phyloP scores from a whole-genome alignment of 306 rosid species.

The Trifolium subterraneum region DNA sequence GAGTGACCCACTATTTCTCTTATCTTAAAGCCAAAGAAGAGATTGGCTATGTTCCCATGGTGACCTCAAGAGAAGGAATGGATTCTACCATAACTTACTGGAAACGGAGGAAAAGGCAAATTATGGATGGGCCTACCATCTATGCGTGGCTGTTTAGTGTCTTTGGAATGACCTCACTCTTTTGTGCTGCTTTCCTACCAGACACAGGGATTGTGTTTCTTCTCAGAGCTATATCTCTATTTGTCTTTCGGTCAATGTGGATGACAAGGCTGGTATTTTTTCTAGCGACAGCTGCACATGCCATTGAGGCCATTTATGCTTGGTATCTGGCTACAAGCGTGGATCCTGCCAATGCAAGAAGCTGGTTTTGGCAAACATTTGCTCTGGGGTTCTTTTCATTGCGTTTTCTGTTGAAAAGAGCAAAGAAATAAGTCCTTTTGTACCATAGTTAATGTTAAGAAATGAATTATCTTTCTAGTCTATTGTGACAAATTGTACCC shows the following conservation, averaged over 20 bases:
- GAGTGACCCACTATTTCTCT: slow-evolving; percentile 85
- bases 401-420: slow-evolving; percentile 75
- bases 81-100: slow-evolving; percentile 84
- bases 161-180: slow-evolving; percentile 67
- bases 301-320: slow-evolving; percentile 69
- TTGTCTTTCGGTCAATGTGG: slow-evolving; percentile 68
- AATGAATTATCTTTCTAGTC: neutral
- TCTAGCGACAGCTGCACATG: slow-evolving; percentile 52
- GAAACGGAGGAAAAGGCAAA: slow-evolving; percentile 69
- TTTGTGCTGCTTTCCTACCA: slow-evolving; percentile 77
- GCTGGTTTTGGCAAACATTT: slow-evolving; percentile 94
- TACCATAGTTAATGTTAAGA: neutral
- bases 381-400: slow-evolving; percentile 72
- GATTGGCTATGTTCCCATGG: slow-evolving; percentile 82
- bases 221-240: slow-evolving; percentile 59
- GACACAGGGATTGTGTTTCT: slow-evolving; percentile 63
- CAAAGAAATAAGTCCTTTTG: slow-evolving; percentile 41
- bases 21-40: slow-evolving; percentile 88
- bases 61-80: slow-evolving; percentile 80
- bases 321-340: slow-evolving; percentile 78
- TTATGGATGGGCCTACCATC: slow-evolving; percentile 83
- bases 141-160: slow-evolving; percentile 65
- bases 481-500: neutral
- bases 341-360: slow-evolving; percentile 73
- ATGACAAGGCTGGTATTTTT: slow-evolving; percentile 54